phyloP scores from a whole-genome alignment of 2,329 filamentous ascomycete genomes.

The Apiospora pterosperma region DNA sequence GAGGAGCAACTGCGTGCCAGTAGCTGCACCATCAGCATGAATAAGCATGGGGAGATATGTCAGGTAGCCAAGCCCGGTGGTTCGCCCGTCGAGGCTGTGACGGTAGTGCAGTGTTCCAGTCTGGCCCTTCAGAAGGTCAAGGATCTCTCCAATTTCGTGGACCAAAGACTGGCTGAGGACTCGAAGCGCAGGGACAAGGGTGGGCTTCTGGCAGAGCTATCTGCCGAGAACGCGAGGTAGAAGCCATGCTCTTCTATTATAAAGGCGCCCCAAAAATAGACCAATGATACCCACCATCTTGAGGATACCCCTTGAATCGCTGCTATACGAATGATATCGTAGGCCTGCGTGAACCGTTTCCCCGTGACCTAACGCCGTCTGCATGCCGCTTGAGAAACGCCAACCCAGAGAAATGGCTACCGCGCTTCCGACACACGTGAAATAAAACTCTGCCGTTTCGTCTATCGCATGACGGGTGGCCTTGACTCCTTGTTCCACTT shows the following conservation, averaged over 20 bases:
- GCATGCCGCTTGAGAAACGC: conserved; percentile 4
- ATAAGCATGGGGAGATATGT: conserved; percentile 85
- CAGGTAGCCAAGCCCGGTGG: conserved; percentile 91
- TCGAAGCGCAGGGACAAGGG: conserved; percentile 73
- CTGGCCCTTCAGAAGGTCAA: conserved; percentile 76
- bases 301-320: conserved; percentile 5
- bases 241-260: neutral
- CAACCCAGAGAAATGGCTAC: neutral
- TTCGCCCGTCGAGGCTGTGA: conserved; percentile 73
- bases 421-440: neutral
- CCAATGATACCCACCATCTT: conserved; percentile 32
- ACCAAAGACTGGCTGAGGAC: conserved; percentile 72
- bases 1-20: conserved; percentile 76
- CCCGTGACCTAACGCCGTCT: conserved; percentile 19
- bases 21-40: conserved; percentile 79
- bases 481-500: conserved; percentile 95
- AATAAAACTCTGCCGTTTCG: neutral
- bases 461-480: conserved; percentile 84
- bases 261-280: conserved; percentile 9
- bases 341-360: conserved; percentile 6
- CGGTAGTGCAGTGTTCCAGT: conserved; percentile 72
- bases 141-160: conserved; percentile 72
- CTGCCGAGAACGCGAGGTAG: conserved; percentile 80
- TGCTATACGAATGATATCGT: neutral
- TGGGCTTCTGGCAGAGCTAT: conserved; percentile 71